Base-by-base conservation (phyloP, 2,329 filamentous ascomycete genomes). In the Penicillium sp. region DNA sequence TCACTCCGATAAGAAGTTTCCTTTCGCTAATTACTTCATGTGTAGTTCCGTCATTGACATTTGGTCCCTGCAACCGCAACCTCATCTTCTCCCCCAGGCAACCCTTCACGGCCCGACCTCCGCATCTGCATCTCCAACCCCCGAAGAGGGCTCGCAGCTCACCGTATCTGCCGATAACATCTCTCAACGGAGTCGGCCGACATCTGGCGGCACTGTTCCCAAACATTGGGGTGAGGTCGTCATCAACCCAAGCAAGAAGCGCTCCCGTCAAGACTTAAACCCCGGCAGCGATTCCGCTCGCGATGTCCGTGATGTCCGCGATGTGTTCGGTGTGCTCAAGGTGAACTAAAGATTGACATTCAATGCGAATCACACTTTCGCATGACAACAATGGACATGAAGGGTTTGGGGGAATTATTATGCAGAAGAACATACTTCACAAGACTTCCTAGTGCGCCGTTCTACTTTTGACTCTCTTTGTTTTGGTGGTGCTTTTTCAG, bases 221-320 rank as follows among this genome's bases (percentile, higher is more conserved):
- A 75, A 73, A 55, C 72, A 75, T 46, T 76, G 74, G 74, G 73
- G 73, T 4, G 74, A 76, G 54, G 74, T 76, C 4, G 70, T 76
- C 7, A 69, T 75, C 47, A 74, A 73, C 34, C 67, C 71, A 38
- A 66, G 63, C 44, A 73, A 70, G 55, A 72, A 70, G 54, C 62
- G 59, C 29, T 62, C 63, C 51, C 59, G 65, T 33, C 57, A 61
- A 3, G 60, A 65, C 34, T 61, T 67, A 33, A 62, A 60, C 16
- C 44, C 56, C 5, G 60, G 65, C 31, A 57, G 59, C 16, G 59
- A 57, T 13, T 49, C 55, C 24, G 57, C 53, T 13, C 64, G 65
- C 8, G 72, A 75, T 55, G 67, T 75, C 24, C 65, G 65, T 8
- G 72, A 75, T 55, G 67, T 75, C 24, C 65, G 65, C 9, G 72